phyloP scores from a whole-genome alignment of 495 filamentous ascomycete genomes.

The Aspergillus ellipticus region DNA sequence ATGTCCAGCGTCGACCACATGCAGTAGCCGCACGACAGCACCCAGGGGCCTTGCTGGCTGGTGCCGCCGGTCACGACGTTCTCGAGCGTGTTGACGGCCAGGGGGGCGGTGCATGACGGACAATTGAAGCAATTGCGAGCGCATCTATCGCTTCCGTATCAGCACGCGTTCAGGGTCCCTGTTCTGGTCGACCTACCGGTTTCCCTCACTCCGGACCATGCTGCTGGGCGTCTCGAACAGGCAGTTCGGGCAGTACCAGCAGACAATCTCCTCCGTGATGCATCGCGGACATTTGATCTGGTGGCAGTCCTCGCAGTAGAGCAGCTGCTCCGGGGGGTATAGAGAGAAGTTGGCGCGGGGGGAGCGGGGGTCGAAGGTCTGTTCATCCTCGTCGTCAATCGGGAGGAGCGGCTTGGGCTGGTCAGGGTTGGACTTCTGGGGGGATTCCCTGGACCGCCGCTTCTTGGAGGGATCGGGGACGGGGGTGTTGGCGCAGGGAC shows the following conservation, averaged over 20 bases:
- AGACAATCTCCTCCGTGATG: slow-evolving; percentile 85
- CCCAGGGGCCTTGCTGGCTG: slow-evolving; percentile 61
- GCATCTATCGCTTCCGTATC: slow-evolving; percentile 55
- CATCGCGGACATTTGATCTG: slow-evolving; percentile 92
- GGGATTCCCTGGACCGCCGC: slow-evolving; percentile 38
- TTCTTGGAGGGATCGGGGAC: slow-evolving; percentile 36
- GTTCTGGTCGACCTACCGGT: slow-evolving; percentile 60
- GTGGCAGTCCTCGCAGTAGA: slow-evolving; percentile 96
- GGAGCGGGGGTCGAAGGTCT: slow-evolving; percentile 79
- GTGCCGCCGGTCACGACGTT: slow-evolving; percentile 29
- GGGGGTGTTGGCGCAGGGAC: slow-evolving; percentile 72
- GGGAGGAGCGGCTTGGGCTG: slow-evolving; percentile 24
- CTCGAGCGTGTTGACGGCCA: slow-evolving; percentile 67
- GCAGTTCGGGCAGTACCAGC: slow-evolving; percentile 94
- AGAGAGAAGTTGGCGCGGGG: slow-evolving; percentile 83
- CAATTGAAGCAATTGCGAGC: slow-evolving; percentile 94
- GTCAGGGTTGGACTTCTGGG: slow-evolving; percentile 38
- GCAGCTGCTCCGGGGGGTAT: slow-evolving; percentile 87
- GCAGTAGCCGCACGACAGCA: slow-evolving; percentile 83
- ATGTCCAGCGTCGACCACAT: slow-evolving; percentile 87
- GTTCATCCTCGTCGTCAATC: slow-evolving; percentile 64
- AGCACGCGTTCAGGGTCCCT: not conserved
- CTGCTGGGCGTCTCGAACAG: slow-evolving; percentile 91
- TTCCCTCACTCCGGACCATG: slow-evolving; percentile 85
- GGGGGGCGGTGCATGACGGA: slow-evolving; percentile 78